phyloP scores from a whole-genome alignment of 108 stramenopile species.

The Aurantiochytrium sp. region DNA sequence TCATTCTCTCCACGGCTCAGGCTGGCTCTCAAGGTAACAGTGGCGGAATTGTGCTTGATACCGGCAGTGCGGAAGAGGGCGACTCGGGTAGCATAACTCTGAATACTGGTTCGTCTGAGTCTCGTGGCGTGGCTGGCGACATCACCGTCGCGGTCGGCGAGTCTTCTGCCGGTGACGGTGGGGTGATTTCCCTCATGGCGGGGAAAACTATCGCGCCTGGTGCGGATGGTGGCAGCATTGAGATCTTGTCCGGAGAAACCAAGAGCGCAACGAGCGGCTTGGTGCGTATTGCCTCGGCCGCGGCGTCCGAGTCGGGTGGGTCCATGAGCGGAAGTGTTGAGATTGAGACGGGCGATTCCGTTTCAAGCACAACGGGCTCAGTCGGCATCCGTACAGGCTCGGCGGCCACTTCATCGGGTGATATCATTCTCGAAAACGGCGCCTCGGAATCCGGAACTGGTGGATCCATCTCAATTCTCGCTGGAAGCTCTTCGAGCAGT shows the following conservation, averaged over 20 bases:
- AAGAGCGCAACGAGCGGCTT: conserved; percentile 19
- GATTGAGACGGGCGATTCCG: background rate
- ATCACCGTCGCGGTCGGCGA: background rate
- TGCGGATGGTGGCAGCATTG: conserved; percentile 22
- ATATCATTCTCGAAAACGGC: background rate
- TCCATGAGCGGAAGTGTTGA: conserved; percentile 16
- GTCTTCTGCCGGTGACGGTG: background rate
- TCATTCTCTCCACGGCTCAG: background rate
- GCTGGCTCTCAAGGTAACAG: background rate
- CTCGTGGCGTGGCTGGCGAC: background rate
- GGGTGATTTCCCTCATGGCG: background rate
- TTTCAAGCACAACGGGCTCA: background rate
- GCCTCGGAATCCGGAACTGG: background rate
- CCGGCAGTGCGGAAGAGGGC: background rate
- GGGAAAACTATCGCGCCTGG: background rate
- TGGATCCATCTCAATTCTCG: background rate
- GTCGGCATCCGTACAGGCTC: background rate
- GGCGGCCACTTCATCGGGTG: background rate
- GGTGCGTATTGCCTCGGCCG: conserved; percentile 28
- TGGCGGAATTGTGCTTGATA: background rate
- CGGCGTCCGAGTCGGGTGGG: background rate
- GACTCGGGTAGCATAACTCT: background rate
- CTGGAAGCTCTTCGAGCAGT: background rate
- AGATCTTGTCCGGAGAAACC: conserved; percentile 16
- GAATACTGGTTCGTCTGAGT: background rate